phyloP scores from a whole-genome alignment of 2,329 filamentous ascomycete genomes.

The Diaporthe amygdali region DNA sequence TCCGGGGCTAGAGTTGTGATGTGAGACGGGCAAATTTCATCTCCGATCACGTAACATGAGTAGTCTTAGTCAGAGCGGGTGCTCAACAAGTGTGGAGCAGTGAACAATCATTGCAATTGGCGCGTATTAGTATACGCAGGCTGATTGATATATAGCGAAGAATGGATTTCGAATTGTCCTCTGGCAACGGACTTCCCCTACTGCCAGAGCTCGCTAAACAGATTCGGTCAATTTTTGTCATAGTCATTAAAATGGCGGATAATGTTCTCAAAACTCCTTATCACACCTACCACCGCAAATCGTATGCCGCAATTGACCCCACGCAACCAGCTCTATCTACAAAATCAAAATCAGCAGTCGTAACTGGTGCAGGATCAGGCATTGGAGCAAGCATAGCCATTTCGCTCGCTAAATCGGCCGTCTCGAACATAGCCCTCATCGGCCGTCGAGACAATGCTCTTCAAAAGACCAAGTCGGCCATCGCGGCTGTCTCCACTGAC shows the following conservation, averaged over 20 bases:
- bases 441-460: neutral
- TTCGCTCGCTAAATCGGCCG: neutral
- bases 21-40: neutral
- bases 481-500: neutral
- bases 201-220: too few relatives aligned
- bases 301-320: slow-evolving; percentile 4
- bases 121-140: neutral
- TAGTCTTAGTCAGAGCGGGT: neutral
- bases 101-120: too few relatives aligned
- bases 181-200: too few relatives aligned
- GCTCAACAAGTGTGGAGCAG: neutral
- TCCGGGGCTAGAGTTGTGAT: neutral
- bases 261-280: neutral
- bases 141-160: neutral
- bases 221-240: too few relatives aligned
- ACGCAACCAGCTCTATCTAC: slow-evolving; percentile 1
- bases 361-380: slow-evolving; percentile 1
- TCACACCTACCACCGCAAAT: neutral
- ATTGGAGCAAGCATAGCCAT: neutral
- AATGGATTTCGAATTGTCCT: too few relatives aligned
- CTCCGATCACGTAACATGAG: neutral
- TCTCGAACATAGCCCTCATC: neutral
- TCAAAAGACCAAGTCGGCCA: neutral
- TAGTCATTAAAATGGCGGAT: neutral
- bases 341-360: slow-evolving; percentile 12